Evolutionary conservation across 2,329 filamentous ascomycete genomes (phyloP).

Genomic region (Hypomyces rosellus): DNA sequence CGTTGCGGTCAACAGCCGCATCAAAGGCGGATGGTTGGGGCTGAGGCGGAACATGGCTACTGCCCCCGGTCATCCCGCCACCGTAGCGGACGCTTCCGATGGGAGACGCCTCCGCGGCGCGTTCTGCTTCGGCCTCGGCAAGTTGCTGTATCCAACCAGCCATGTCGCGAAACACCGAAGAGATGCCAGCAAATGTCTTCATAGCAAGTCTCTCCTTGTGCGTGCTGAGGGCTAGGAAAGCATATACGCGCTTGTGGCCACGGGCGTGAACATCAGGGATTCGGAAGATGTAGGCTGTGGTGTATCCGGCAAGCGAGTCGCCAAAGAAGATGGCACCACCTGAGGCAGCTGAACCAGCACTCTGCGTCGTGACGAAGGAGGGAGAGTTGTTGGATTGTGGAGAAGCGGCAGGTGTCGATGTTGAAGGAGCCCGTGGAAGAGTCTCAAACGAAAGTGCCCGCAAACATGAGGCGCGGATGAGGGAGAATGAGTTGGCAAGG

Average conservation of each 20-base stretch:
- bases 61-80: slow-evolving; percentile 10
- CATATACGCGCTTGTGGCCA: slow-evolving; percentile 63
- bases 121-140: slow-evolving; percentile 57
- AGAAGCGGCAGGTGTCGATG: slow-evolving; percentile 32
- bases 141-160: slow-evolving; percentile 60
- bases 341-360: slow-evolving; percentile 47
- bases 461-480: slow-evolving; percentile 59
- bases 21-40: slow-evolving; percentile 24
- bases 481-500: slow-evolving; percentile 56
- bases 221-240: slow-evolving; percentile 59
- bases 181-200: slow-evolving; percentile 58
- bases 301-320: slow-evolving; percentile 58
- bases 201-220: slow-evolving; percentile 59
- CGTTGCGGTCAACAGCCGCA: slow-evolving; percentile 32
- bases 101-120: slow-evolving; percentile 39
- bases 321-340: slow-evolving; percentile 65
- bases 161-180: slow-evolving; percentile 56
- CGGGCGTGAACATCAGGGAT: slow-evolving; percentile 62
- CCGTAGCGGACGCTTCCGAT: slow-evolving; percentile 35
- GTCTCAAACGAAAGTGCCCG: slow-evolving; percentile 62
- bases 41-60: slow-evolving; percentile 15
- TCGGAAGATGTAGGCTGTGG: slow-evolving; percentile 64
- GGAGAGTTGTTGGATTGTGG: slow-evolving; percentile 34
- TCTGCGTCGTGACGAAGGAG: slow-evolving; percentile 49
- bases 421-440: slow-evolving; percentile 49